Percentiles rank a stretch among this genome's conserved stretches.
Evolutionary conservation across 768 basidiomycete genomes (phyloP).

Genomic region (Astraeus odoratus): DNA sequence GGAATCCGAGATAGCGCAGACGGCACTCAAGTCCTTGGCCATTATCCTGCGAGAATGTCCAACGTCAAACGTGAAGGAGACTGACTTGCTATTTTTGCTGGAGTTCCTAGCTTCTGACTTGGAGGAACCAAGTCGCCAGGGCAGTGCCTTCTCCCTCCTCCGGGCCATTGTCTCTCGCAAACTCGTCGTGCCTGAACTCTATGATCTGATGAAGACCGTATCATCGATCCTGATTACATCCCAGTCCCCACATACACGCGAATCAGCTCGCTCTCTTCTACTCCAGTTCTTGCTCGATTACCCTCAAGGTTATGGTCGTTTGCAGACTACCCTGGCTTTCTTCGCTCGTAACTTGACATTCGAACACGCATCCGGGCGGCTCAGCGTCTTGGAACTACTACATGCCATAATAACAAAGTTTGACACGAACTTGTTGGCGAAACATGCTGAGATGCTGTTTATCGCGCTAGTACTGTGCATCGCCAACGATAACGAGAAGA

Average conservation of each 20-base stretch:
- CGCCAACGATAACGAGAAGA: conserved; percentile 88
- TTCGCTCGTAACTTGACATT: conserved; percentile 90
- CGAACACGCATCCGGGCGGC: conserved; percentile 80
- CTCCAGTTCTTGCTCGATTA: conserved; percentile 96
- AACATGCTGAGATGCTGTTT: conserved; percentile 86
- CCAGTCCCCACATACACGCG: conserved; percentile 87
- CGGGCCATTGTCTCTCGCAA: conserved; percentile 87
- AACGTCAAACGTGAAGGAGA: conserved; percentile 75
- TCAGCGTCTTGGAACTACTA: conserved; percentile 93
- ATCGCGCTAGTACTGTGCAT: conserved; percentile 87
- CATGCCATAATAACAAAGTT: conserved; percentile 81
- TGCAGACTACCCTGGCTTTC: conserved; percentile 85
- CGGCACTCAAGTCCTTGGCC: conserved; percentile 80
- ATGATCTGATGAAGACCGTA: conserved; percentile 92
- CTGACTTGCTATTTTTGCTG: conserved; percentile 81
- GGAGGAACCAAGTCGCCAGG: conserved; percentile 83
- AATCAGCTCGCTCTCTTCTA: conserved; percentile 80
- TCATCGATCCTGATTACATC: conserved; percentile 90
- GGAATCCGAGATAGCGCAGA: conserved; percentile 86
- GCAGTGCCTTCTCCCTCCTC: conserved; percentile 79
- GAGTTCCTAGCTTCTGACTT: conserved; percentile 84
- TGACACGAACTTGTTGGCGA: conserved; percentile 59
- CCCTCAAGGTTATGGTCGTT: conserved; percentile 88
- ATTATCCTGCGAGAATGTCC: conserved; percentile 87
- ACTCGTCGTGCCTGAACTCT: conserved; percentile 93